Base-by-base conservation (phyloP, 177 flowering plant species). In the Vitis hybrid region DNA sequence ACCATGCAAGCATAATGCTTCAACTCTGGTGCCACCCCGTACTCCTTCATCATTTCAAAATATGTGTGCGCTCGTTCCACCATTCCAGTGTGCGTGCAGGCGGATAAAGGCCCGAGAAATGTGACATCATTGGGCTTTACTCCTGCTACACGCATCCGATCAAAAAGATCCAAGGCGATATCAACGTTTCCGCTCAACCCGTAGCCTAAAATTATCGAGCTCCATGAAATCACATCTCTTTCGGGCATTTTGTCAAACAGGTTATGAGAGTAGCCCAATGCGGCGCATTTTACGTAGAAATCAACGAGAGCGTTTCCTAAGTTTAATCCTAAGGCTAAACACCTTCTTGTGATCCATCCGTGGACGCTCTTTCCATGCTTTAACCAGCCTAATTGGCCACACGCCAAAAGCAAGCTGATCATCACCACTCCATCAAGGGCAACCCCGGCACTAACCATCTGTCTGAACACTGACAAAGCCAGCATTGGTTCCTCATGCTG, bases 211-310 rank as follows among this genome's bases (percentile, higher is more conserved):
- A 85, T 84, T 71, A 87, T 35, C 0, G 86, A 52, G 58, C 82
- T 87, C 85, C 87, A 87, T 52, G 91, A 82, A 48, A 86, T 76
- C 56, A 85, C 86, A 65, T 87, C 89, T 73, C 71, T 84, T 15
- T 65, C 71, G 2, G 60, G 76, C 84, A 84, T 84, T 14, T 66
- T 56, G 60, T 76, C 69, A 48, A 87, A 88, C 40, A 83, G 72
- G 15, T 11, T 62, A 14, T 70, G 70, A 0, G 85, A 86, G 21
- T 69, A 69, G 57, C n/a, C 57, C 7, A 82, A 24, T 1, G 48
- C 57, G 1, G 78, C 73, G 52, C 86, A 82, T 65, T 86, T 86
- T 1, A 78, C 78, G 62, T 86, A 86, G 75, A 81, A 65, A 52
- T 86, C 84, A 1, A 84, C 52, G 10, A 84, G 72, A 15, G 89